Evolutionary conservation across 345 rosid genomes (phyloP).

Genomic region (Raphanus raphanistrum): DNA sequence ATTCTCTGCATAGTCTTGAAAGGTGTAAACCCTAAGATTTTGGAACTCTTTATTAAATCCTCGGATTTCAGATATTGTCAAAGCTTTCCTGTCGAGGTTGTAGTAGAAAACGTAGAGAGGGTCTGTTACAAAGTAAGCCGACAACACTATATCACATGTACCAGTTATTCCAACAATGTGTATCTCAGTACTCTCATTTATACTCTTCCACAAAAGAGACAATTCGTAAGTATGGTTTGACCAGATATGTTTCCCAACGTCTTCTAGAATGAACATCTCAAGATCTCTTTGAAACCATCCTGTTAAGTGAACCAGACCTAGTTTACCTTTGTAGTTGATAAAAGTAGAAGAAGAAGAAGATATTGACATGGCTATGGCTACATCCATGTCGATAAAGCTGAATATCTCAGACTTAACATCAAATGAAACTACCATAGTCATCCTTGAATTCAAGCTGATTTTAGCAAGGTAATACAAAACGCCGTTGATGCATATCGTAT

Average conservation of each 20-base stretch:
- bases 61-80: not conserved
- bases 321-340: not conserved
- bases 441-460: no score
- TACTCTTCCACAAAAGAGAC: not conserved
- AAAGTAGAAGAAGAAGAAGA: slow-evolving; percentile 50
- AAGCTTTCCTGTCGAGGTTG: not conserved
- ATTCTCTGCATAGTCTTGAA: not conserved
- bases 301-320: not conserved
- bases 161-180: not conserved
- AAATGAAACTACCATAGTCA: no score
- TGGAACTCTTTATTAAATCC: not conserved
- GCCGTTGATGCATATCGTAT: no score
- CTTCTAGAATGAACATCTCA: not conserved
- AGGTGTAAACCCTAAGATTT: not conserved
- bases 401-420: not conserved
- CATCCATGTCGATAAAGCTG: not conserved
- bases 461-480: no score
- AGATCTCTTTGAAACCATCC: not conserved
- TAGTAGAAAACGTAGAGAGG: not conserved
- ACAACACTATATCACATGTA: not conserved
- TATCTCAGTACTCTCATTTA: not conserved
- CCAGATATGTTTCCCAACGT: not conserved
- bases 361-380: not conserved
- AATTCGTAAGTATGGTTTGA: not conserved
- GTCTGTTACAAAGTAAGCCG: not conserved